Evolutionary conservation across 192 early-diverging fungal genomes (phyloP).

Genomic region (Geranomyces variabilis): DNA sequence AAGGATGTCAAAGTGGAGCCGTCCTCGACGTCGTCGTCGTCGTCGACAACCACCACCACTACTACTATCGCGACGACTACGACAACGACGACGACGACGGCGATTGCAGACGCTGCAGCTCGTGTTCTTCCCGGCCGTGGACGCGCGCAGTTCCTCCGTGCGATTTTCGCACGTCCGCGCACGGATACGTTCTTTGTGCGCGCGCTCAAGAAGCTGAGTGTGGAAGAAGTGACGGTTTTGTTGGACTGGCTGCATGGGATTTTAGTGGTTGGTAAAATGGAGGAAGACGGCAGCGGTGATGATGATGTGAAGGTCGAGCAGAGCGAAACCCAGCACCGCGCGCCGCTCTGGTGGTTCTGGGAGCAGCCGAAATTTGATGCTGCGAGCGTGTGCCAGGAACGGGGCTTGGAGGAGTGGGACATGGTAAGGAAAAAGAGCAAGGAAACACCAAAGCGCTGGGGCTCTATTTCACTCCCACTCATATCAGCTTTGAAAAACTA

Average conservation of each 20-base stretch:
- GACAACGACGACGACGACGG: neutral
- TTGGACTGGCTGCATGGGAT: constrained; percentile 13
- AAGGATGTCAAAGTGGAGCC: neutral
- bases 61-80: neutral
- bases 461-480: neutral
- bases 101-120: no score
- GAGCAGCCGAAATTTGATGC: neutral
- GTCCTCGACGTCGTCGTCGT: neutral
- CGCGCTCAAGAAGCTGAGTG: constrained; percentile 8
- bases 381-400: neutral
- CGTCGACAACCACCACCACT: neutral
- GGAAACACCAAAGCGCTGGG: no score
- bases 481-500: no score
- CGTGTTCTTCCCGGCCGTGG: no score
- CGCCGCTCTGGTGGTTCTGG: constrained; percentile 25
- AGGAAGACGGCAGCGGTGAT: neutral
- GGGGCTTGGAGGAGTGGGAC: constrained; percentile 14
- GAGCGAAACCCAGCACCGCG: no score
- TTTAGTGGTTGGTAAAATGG: neutral
- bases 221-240: neutral
- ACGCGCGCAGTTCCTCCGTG: constrained; percentile 19
- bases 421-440: constrained; percentile 7
- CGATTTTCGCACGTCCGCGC: constrained; percentile 16
- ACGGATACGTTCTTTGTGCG: constrained; percentile 18
- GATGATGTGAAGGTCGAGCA: no score